These are phyloP conservation scores for Colletotrichum neosansevieriae DNA, from an alignment of 2,329 filamentous ascomycete species.

Conservation along the genomic window DNA sequence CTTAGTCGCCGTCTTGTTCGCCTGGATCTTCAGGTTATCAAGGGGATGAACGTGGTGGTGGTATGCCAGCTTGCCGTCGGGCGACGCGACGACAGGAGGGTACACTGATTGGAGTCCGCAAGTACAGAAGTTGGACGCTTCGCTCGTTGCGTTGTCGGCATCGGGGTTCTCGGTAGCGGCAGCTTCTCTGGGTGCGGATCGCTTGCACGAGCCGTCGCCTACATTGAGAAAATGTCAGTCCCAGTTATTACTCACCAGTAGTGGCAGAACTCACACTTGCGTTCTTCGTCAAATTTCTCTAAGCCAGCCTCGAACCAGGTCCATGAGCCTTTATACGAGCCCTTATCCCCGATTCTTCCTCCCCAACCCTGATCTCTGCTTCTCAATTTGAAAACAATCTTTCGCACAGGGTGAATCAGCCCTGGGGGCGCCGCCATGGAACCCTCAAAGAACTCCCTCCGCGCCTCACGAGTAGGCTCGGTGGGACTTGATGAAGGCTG, in stretches of 20 bases:
- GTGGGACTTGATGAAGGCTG: slow-evolving; percentile 15
- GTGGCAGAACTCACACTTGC: slow-evolving; percentile 42
- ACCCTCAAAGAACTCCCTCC: slow-evolving; percentile 48
- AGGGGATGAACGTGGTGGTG: slow-evolving; percentile 52
- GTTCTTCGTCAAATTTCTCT: slow-evolving; percentile 63
- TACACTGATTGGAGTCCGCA: slow-evolving; percentile 53
- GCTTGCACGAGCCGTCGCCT: slow-evolving; percentile 34
- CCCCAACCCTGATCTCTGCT: slow-evolving; percentile 72
- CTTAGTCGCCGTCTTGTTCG: slow-evolving; percentile 55
- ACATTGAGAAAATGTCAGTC: not conserved
- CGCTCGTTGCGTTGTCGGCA: slow-evolving; percentile 21
- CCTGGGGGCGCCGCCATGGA: slow-evolving; percentile 45
- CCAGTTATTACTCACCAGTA: rapidly evolving
- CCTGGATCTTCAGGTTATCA: slow-evolving; percentile 59
- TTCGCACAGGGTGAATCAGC: slow-evolving; percentile 65
- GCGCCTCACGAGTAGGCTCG: slow-evolving; percentile 12
- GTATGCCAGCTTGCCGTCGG: slow-evolving; percentile 46
- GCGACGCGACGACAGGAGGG: slow-evolving; percentile 45
- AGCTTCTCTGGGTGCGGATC: not conserved
- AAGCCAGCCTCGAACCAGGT: slow-evolving; percentile 75
- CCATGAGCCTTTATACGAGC: slow-evolving; percentile 62
- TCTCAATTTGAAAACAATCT: slow-evolving; percentile 69
- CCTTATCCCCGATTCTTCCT: slow-evolving; percentile 45
- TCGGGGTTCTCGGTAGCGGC: not conserved
- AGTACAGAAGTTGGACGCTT: slow-evolving; percentile 44